These are phyloP conservation scores for Amaranthus cruentus DNA, from an alignment of 148 eudicot species.

Conservation along the genomic window DNA sequence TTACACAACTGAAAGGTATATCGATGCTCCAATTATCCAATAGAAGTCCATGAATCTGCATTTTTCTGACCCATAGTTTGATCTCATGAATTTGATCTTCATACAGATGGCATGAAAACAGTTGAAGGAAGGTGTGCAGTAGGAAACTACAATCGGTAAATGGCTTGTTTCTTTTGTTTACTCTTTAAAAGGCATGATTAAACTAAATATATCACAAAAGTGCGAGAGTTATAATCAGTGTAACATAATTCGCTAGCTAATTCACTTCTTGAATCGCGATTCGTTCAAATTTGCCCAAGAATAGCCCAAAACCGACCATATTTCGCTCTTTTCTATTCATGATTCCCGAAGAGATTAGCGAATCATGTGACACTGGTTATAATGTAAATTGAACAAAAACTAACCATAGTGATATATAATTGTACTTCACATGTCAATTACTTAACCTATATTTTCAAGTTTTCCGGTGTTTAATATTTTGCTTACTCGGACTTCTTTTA, in stretches of 20 bases:
- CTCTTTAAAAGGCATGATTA: no score
- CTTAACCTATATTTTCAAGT: background rate
- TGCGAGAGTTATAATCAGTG: no score
- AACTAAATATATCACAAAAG: no score
- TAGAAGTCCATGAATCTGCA: background rate
- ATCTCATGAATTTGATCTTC: constrained; percentile 6
- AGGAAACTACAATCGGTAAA: constrained; percentile 73
- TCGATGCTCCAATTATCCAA: background rate
- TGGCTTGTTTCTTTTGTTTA: background rate
- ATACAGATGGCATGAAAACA: constrained; percentile 69
- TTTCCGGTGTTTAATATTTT: background rate
- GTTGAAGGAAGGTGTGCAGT: constrained; percentile 89
- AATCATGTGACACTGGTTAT: no score
- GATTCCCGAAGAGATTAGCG: no score
- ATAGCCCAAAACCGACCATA: no score
- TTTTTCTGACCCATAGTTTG: background rate
- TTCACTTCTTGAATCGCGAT: no score
- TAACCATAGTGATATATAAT: background rate
- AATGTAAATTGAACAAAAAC: background rate
- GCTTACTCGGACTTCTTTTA: background rate
- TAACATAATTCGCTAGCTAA: no score
- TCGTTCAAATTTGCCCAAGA: no score
- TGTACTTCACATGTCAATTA: background rate
- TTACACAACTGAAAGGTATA: constrained; percentile 71
- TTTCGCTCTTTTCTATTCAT: no score